phyloP scores from a whole-genome alignment of 2,329 filamentous ascomycete species.

The Stagonosporopsis chrysanthemi region DNA sequence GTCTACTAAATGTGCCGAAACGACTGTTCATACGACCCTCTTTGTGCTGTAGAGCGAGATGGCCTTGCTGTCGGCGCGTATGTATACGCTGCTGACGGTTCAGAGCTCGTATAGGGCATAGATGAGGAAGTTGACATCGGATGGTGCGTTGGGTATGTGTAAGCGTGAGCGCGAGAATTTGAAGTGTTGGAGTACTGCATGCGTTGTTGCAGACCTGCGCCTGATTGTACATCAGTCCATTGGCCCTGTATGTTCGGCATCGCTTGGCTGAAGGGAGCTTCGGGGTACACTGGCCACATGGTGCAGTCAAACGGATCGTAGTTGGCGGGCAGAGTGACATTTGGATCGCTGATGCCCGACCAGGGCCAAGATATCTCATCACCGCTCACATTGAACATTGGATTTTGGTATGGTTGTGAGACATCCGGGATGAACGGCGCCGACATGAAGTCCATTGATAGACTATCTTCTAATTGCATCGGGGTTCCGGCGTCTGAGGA shows the following conservation, averaged over 20 bases:
- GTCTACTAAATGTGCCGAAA: too few species aligned
- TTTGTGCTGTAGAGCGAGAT: neutral
- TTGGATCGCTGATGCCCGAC: neutral
- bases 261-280: neutral
- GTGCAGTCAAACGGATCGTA: neutral
- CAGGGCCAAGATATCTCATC: neutral
- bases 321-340: neutral
- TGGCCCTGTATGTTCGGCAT: neutral
- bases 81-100: neutral
- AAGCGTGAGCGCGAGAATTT: neutral
- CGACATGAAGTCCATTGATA: neutral
- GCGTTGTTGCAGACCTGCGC: neutral
- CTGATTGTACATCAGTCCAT: neutral
- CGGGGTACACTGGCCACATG: neutral
- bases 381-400: neutral
- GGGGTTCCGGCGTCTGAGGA: slow-evolving; percentile 14
- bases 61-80: neutral
- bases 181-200: neutral
- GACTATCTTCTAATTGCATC: neutral
- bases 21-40: neutral
- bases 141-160: neutral
- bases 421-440: neutral
- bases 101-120: neutral
- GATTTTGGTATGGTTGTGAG: neutral
- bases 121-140: neutral